Base-by-base conservation (phyloP, 345 rosid genomes). In the Mercurialis annua region DNA sequence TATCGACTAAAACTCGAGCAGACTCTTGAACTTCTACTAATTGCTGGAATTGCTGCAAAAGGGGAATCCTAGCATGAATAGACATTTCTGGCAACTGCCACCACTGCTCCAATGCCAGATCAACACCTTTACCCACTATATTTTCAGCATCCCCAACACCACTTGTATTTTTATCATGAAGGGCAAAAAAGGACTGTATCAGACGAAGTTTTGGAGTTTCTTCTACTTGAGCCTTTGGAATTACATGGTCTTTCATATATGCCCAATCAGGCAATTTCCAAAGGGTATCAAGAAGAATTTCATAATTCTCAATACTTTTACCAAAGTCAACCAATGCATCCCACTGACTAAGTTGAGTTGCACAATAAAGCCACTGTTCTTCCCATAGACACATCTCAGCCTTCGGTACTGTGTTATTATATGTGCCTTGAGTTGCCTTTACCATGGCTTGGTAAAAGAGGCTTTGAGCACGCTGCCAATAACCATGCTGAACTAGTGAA, bases 341-440 rank as follows among this genome's bases (percentile, higher is more conserved):
- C 99, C 99, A 95, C 81, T 95, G 98, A 73, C 97, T 83, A 67
- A 95, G 97, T 78, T 95, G 99, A 71, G 72, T 81, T 52, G 92
- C 97, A 82, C 99, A 95, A 77, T 83, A 80, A 62, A 91, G 83
- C 99, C 99, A 95, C 68, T 95, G 98, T 80, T 95, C 99, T 87
- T 95, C 99, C 99, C 99, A 95, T 51, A 95, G 86, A 75, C 97
- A 92, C 99, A 95, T 95, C 83, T 95, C 99, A 63, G 99, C 99
- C 81, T 95, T 95, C 6, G 99, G 99, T 33, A 95, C 99, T 1
- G 90, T 83, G 78, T 92, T 95, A 76, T 88, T 92, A 70, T 95
- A 95, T 38, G 99, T 91, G 49, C 96, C 99, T 77, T 91, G 99
- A 76, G 95, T 94, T 78, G 98, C 99, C 90, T 91, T 95, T 63